A percentile compares a stretch with the other conserved stretches of the same genome.
These are phyloP conservation scores for Poronia punctata DNA, from an alignment of 495 filamentous ascomycete species.

Conservation along the genomic window DNA sequence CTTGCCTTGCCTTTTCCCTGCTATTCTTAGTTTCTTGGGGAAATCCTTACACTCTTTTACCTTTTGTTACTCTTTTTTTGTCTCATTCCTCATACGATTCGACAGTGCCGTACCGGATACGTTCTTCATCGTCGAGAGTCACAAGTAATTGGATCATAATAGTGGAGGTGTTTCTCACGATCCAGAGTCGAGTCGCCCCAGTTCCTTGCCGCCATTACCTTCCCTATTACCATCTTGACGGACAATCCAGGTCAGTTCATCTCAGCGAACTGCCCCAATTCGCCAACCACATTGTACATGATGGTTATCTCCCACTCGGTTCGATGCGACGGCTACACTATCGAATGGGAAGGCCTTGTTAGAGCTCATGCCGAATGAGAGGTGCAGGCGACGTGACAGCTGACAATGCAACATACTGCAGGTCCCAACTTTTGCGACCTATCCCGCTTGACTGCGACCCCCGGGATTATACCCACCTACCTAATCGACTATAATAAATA, in stretches of 20 bases:
- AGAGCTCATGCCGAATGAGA: neutral
- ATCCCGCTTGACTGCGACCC: constrained; percentile 3
- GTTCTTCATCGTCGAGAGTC: neutral
- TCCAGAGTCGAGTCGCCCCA: neutral
- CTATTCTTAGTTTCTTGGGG: constrained; percentile 2
- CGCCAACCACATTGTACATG: no score
- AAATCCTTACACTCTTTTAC: neutral
- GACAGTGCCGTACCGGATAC: neutral
- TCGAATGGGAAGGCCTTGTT: neutral
- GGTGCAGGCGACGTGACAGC: constrained; percentile 8
- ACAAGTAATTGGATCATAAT: neutral
- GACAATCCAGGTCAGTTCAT: no score
- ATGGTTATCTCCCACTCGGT: neutral
- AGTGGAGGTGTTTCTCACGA: neutral
- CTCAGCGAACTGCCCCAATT: no score
- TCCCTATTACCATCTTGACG: no score
- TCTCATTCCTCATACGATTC: neutral
- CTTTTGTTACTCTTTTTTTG: neutral
- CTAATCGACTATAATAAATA: constrained; percentile 5
- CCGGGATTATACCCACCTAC: neutral
- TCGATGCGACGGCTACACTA: constrained; percentile 3
- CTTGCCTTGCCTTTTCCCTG: neutral
- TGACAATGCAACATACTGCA: constrained; percentile 11
- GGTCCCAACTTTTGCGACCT: constrained; percentile 4
- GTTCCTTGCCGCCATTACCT: neutral